Base-by-base conservation (phyloP, 768 basidiomycete genomes). In the Lentinula aciculospora region DNA sequence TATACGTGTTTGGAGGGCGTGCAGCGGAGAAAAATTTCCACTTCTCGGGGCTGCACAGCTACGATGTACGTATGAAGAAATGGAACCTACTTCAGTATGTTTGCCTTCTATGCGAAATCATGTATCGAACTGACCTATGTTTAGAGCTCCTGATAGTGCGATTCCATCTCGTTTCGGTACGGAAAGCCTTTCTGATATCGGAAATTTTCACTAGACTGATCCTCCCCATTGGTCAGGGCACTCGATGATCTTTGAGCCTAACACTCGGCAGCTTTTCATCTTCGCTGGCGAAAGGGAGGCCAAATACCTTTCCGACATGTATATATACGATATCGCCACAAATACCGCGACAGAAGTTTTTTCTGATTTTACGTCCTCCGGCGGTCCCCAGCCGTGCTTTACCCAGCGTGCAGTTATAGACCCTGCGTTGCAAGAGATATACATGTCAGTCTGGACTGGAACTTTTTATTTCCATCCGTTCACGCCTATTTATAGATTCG, bases 1-100 rank as follows among this genome's bases (percentile, higher is more conserved):
- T 93, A 6, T 92, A 91, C 59, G 81, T 90, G 6, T 88, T 83
- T 60, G 90, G 91, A 7, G 91, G 91, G 1, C 80, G 86, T 15
- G 74, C 90, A 3, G 80, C 86, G 15, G 86, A 88, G 60, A 76
- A 82, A 15, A 69, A 73, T 0, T 64, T 75, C 46, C 87, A 83
- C 59, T 89, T 84, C 62, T 83, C 88, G 13, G 88, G 86, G 3
- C 66, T 92, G 61, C 92, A 88, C 64, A 83, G 84, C 65, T 92
- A 90, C 63, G 80, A 85, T 61, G 74, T 91, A 34, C 73, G 77
- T 23, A 74, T 76, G 17, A 84, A 80, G 59, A 83, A 81, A 62
- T 92, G 91, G 91, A 80, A 74, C 62, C 67, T 76, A 36, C 71
- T 90, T 17, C 83, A 87, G 89, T 91, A 64, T 64, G 0, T 3